phyloP scores from a whole-genome alignment of 2,329 filamentous ascomycete genomes.

The Penicillium sumatraense region DNA sequence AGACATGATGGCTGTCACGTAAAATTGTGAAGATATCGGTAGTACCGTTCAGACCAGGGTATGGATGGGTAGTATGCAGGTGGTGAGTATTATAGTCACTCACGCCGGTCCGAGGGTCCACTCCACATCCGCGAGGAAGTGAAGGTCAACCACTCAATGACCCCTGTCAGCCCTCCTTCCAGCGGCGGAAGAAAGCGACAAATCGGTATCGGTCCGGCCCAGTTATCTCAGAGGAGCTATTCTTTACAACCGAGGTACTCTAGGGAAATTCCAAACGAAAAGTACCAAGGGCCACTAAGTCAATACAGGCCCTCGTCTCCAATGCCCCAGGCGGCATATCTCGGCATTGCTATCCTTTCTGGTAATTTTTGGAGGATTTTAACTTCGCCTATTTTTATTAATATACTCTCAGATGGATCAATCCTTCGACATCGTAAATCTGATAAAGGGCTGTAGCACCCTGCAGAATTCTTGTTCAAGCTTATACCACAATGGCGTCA shows the following conservation, averaged over 20 bases:
- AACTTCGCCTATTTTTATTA: not conserved
- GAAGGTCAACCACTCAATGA: too few relatives aligned
- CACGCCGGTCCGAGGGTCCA: too few relatives aligned
- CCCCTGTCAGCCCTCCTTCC: too few relatives aligned
- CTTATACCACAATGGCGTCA: constrained; percentile 15
- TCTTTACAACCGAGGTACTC: too few relatives aligned
- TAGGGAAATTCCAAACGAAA: not conserved
- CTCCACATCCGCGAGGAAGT: too few relatives aligned
- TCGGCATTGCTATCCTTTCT: not conserved
- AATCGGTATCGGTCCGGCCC: not conserved
- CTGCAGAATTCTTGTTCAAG: constrained; percentile 2
- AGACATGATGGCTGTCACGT: constrained; percentile 25
- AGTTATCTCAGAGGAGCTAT: too few relatives aligned
- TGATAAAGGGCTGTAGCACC: not conserved
- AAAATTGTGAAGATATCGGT: too few relatives aligned
- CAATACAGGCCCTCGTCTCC: not conserved
- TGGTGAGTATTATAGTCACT: not conserved
- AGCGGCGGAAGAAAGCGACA: constrained; percentile 1
- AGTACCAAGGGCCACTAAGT: not conserved
- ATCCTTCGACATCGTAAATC: not conserved
- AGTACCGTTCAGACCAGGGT: not conserved
- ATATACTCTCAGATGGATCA: not conserved
- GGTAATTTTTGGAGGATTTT: not conserved
- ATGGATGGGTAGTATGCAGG: not conserved
- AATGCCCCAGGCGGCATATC: not conserved